Base-by-base conservation (phyloP, 352 stramenopile species). In the Pythium insidiosum region DNA sequence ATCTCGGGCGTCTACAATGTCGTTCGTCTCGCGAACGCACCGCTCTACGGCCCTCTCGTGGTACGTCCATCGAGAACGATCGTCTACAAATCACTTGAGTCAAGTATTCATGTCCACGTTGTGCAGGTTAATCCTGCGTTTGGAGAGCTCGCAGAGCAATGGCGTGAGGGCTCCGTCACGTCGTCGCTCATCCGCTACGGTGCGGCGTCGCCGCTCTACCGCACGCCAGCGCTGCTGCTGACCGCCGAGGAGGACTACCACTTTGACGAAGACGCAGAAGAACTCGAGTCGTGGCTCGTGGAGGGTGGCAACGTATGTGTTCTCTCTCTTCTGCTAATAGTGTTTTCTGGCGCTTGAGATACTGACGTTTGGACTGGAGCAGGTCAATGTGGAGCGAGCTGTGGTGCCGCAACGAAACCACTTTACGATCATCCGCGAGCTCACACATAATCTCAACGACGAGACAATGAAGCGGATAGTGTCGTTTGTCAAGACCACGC, bases 1-100 rank as follows among this genome's bases (percentile, higher is more conserved):
- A 82, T 94, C 38, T 89, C 78, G 1, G 81, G 81, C 2, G 81
- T 91, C 4, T 94, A 94, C 57, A 91, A 94, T 47, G 75, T 94
- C 39, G 76, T 91, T 16, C 73, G 76, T 1, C 61, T 91, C 16
- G 78, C 80, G 4, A 88, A 90, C 43, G 61, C 76, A 2, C 47
- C 68, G 0, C 65, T 93, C 38, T 93, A 88, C 38, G 77, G 80
- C 10, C 50, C 72, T 3, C 42, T 93, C 0, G 70, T 81, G 34
- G 69, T 76, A 19, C 18, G 43, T 22, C 3, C 43, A 36, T 38
- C 5, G 16, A 26, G 19, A n/a, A n/a, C n/a, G n/a, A n/a, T n/a
- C n/a, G n/a, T n/a, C n/a, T n/a, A n/a, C n/a, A n/a, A n/a, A n/a
- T n/a, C n/a, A n/a, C n/a, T n/a, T n/a, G n/a, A n/a, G n/a, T n/a